phyloP scores from a whole-genome alignment of 1,284 basidiomycete species.

The Ceratobasidium theobromae region DNA sequence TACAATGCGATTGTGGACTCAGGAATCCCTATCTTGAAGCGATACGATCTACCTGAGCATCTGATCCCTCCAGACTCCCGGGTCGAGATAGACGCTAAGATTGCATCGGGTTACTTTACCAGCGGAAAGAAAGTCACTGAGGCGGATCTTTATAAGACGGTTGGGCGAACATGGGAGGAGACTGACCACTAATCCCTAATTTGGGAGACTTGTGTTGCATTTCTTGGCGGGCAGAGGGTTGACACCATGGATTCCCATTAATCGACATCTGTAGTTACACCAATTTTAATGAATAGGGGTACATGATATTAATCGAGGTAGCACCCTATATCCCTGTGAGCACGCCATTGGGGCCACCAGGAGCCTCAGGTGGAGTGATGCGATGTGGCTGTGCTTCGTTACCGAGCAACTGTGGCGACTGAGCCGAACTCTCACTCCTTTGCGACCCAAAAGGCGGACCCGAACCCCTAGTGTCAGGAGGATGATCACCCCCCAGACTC shows the following conservation, averaged over 20 bases:
- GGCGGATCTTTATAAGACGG: constrained; percentile 78
- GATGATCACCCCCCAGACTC: constrained; percentile 9
- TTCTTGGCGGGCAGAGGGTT: no score
- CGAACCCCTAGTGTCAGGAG: neutral
- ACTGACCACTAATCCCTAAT: constrained; percentile 36
- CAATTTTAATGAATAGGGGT: no score
- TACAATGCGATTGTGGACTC: constrained; percentile 88
- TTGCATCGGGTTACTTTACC: constrained; percentile 89
- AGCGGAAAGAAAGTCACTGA: constrained; percentile 74
- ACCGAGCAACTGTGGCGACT: neutral
- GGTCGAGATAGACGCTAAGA: constrained; percentile 97
- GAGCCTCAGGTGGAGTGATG: no score
- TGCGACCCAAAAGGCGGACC: no score
- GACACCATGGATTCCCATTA: no score
- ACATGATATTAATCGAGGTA: no score
- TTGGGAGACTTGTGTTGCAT: neutral
- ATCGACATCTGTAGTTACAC: no score
- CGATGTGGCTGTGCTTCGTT: no score
- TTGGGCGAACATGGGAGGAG: constrained; percentile 81
- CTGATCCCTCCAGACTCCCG: constrained; percentile 87
- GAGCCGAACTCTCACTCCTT: neutral
- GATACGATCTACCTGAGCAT: constrained; percentile 86
- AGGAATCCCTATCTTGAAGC: constrained; percentile 79
- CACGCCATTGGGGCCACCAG: no score
- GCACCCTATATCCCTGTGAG: no score